Conservation (phyloP, 2,329 filamentous ascomycete species). For the Chaetomium sp. region DNA sequence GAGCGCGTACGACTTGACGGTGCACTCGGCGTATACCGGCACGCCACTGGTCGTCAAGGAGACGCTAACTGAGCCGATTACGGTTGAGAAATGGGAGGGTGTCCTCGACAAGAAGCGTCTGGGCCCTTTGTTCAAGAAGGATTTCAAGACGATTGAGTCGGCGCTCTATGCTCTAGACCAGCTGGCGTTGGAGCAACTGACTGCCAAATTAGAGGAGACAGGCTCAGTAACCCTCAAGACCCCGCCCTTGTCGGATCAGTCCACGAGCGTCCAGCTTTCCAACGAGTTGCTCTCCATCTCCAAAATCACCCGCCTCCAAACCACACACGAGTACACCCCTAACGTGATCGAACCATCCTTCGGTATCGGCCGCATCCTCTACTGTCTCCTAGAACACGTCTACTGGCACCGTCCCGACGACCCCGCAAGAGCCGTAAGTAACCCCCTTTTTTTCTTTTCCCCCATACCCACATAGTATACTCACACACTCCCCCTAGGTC, state of each 20-base stretch:
- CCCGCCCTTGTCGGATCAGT: constrained; percentile 14
- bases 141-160: constrained; percentile 55
- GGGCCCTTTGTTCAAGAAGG: constrained; percentile 59
- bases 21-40: constrained; percentile 60
- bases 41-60: constrained; percentile 55
- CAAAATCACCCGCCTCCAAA: constrained; percentile 42
- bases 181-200: constrained; percentile 51
- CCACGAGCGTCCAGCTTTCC: constrained; percentile 4
- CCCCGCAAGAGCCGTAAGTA: constrained; percentile 57
- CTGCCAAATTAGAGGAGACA: constrained; percentile 12
- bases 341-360: constrained; percentile 75
- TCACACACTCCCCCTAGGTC: constrained; percentile 28
- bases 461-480: not conserved
- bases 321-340: constrained; percentile 62
- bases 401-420: constrained; percentile 62
- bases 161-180: constrained; percentile 56
- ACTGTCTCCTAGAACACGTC: constrained; percentile 65
- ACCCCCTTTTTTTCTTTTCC: not conserved
- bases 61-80: constrained; percentile 51
- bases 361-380: constrained; percentile 69
- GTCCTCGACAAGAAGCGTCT: constrained; percentile 63
- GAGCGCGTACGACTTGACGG: constrained; percentile 59
- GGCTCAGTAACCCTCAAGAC: constrained; percentile 11
- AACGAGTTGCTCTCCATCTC: constrained; percentile 16
- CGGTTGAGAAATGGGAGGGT: constrained; percentile 56